Base-by-base conservation (phyloP, 1,139 yeast genomes). In the Hansenula lynferdii region DNA sequence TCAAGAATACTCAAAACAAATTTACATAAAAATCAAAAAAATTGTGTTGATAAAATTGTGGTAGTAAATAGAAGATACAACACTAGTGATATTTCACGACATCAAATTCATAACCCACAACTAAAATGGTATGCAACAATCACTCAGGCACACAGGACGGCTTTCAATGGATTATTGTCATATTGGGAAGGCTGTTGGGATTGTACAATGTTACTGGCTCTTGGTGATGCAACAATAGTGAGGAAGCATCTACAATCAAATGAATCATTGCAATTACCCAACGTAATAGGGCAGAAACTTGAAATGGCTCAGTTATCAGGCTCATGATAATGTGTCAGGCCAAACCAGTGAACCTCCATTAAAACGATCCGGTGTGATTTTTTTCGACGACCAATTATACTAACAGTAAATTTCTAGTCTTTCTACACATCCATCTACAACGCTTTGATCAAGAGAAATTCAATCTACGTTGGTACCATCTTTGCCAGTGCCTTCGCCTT, bases 391-490 rank as follows among this genome's bases (percentile, higher is more conserved):
- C 15, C 9, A 19, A 8, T 21, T 1, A 15, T 41, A 45, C 47
- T 38, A 42, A 47, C 48, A 33, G 4, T 12, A 8, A 5, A 11
- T 6, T 6, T 17, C 40, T 12, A 48, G 56, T 41, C 78, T 47
- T 62, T 75, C 54, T 67, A 73, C 60, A 59, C 82, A 35, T 62
- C 76, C 36, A 54, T 80, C 49, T 79, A 77, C 75, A 80, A 78
- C 75, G 71, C 80, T 45, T 63, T 92, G 50, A 82, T 86, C 77
- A 86, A 86, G 77, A 87, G 97, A 75, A 92, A 92, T 81, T 80
- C 97, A 39, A 72, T 85, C 51, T 87, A 76, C 67, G 96, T 92
- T 50, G 90, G 89, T 50, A 72, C 95, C 49, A 73, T 92, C 47
- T 84, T 92, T 54, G 84, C 79, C 38, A 80, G 86, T 56, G 92